Evolutionary conservation across 2,329 filamentous ascomycete genomes (phyloP), one percentile per base, ranked within the genome.

Genomic region (Sphaerulina musiva): DNA sequence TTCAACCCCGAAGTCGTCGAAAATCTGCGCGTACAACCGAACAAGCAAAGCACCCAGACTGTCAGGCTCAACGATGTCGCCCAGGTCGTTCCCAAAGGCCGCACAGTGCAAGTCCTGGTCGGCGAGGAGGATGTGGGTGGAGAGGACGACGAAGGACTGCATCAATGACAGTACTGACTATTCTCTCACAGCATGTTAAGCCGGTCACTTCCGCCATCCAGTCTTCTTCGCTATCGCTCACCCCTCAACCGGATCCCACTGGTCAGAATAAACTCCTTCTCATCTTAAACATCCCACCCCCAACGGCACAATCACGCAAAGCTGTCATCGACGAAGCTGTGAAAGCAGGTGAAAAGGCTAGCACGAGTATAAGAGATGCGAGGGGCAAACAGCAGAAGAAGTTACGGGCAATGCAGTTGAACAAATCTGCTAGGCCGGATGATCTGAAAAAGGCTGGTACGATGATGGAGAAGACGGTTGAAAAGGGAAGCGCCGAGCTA

Each of bases 51-150:
- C 20, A 80, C 78, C 55, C 73, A 79, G 55, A 78, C 70, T 1
- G 74, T 80, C 46, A 76, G 72, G 58, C 62, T 88, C 48, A 76
- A 78, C 8, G 83, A 86, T 64, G 64, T 88, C 53, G 84, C 83
- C 2, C 84, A 86, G 65, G 81, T 87, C 12, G 74, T 87, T 39
- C 81, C 82, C 0, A 83, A 84, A 63, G 83, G 83, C 9, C 70
- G 83, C 52, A 76, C 76, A 61, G 68, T 86, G 31, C 78, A 80
- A 55, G 73, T 87, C n/a, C 67, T 85, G 20, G 81, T 80, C 39
- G 80, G 82, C 11, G 85, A 87, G 64, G 78, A 81, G 63, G 79
- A 81, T 55, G 83, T 85, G 66, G 62, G 77, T 73, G 59, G 32
- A 47, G 46, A 38, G 14, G 26, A 40, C 72, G 34, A 38, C 12